A percentile compares a stretch with the other conserved stretches of the same genome.
Conservation (phyloP, 345 rosid genomes). For the Sonneratia alba region DNA sequence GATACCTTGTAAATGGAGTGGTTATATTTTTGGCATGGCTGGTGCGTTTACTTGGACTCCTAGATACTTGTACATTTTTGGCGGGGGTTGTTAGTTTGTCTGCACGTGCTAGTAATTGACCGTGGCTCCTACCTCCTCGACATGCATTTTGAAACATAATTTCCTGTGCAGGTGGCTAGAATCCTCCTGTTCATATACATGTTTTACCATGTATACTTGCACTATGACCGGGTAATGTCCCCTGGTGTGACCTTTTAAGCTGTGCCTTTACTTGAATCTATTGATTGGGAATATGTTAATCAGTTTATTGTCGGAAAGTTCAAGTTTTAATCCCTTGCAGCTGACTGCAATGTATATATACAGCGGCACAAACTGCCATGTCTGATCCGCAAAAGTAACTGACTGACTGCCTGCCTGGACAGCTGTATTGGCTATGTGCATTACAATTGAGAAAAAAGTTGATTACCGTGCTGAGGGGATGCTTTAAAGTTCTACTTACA, state of each 20-base stretch:
- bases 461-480: no score
- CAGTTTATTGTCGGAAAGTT: no score
- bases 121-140: not conserved
- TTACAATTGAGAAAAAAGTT: not conserved
- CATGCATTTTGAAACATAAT: not conserved
- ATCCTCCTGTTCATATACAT: constrained; percentile 39
- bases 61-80: no score
- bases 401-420: no score
- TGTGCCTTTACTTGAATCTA: no score
- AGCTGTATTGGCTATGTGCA: no score
- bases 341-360: not conserved
- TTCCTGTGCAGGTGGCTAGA: constrained; percentile 36
- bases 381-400: no score
- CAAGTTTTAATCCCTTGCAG: no score
- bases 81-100: no score
- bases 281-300: no score
- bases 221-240: constrained; percentile 35
- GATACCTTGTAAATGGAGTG: constrained; percentile 44
- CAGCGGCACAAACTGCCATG: no score
- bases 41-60: constrained; percentile 17
- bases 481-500: not conserved
- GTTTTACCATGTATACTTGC: constrained; percentile 42
- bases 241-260: not conserved
- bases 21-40: constrained; percentile 46
- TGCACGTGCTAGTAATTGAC: not conserved